Conservation (phyloP, 768 basidiomycete species). For the Mycena sanguinolenta region DNA sequence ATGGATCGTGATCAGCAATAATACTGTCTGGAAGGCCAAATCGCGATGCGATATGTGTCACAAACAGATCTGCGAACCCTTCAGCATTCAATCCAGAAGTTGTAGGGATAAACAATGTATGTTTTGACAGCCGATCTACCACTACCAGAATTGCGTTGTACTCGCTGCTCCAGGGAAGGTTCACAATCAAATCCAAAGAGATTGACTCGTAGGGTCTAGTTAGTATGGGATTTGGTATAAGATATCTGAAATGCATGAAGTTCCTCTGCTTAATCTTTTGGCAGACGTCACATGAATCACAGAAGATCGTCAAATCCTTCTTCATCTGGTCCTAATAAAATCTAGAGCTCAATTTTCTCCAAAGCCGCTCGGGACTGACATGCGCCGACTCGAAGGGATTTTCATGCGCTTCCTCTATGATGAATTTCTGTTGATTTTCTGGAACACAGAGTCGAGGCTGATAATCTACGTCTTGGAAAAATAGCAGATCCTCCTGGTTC, state of each 20-base stretch:
- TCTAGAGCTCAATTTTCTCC: background rate
- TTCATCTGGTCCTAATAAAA: constrained; percentile 8
- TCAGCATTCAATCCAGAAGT: background rate
- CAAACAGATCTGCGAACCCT: constrained; percentile 11
- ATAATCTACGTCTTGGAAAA: constrained; percentile 31
- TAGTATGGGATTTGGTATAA: constrained; percentile 43
- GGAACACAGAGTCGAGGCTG: constrained; percentile 33
- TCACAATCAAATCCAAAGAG: constrained; percentile 43
- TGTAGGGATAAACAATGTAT: constrained; percentile 29
- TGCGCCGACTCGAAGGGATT: constrained; percentile 21
- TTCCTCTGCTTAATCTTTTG: background rate
- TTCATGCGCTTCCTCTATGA: constrained; percentile 22
- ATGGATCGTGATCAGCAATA: constrained; percentile 17
- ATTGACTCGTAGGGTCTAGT: constrained; percentile 38
- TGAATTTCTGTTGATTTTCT: background rate
- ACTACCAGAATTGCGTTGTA: constrained; percentile 19
- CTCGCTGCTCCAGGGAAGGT: constrained; percentile 39
- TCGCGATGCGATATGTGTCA: background rate
- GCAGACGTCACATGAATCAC: background rate
- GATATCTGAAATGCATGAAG: constrained; percentile 14
- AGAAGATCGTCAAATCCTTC: background rate
- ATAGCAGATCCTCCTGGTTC: constrained; percentile 23
- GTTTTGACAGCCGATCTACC: constrained; percentile 10
- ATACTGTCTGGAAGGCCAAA: constrained; percentile 23
- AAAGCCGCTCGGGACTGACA: background rate